Base-by-base conservation (phyloP, 352 stramenopile genomes). In the Phytophthora podocarpi region DNA sequence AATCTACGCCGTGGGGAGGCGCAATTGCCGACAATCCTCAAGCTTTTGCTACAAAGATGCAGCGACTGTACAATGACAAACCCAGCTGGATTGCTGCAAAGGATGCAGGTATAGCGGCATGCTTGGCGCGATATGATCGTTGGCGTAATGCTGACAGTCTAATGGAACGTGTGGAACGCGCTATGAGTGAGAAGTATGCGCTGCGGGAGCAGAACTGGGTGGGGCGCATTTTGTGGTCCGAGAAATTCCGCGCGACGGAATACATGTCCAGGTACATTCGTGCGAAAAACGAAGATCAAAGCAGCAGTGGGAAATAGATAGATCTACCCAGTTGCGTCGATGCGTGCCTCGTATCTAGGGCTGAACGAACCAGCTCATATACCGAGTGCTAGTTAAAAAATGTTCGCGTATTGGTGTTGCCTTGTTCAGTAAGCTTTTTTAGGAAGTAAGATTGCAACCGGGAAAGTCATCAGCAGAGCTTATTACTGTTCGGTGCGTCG, bases 181-280 rank as follows among this genome's bases (percentile, higher is more conserved):
- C 63, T 12, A 56, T 82, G 26, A 26, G 54, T 30, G 50, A 74
- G 13, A 78, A 77, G 45, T 39, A 71, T 8, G 16, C 3, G 11
- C 13, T 51, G 13, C 67, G 72, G 9, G 46, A 65, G 11, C 36
- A 72, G 20, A 92, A 92, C 56, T 93, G 84, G 86, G 87, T 88
- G 54, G 82, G 79, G 9, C 67, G 71, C n/a, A 91, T 93, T 55
- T 67, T 95, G 26, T 93, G 82, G 86, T 93, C 86, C 23, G 85
- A 91, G 57, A 86, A 90, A 39, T 90, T 82, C 52, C 82, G 84
- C 27, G 80, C 86, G 5, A 91, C 86, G 5, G 86, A 95, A 70
- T 95, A 90, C 59, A 92, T 93, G 82, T 95, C 86, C 6, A 67
- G 79, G 26, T 95, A 80, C 59, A 93, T 95, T 67, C 80, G 78